phyloP scores from a whole-genome alignment of 139 green algal species.

The Zygnema circumcarinatum region DNA sequence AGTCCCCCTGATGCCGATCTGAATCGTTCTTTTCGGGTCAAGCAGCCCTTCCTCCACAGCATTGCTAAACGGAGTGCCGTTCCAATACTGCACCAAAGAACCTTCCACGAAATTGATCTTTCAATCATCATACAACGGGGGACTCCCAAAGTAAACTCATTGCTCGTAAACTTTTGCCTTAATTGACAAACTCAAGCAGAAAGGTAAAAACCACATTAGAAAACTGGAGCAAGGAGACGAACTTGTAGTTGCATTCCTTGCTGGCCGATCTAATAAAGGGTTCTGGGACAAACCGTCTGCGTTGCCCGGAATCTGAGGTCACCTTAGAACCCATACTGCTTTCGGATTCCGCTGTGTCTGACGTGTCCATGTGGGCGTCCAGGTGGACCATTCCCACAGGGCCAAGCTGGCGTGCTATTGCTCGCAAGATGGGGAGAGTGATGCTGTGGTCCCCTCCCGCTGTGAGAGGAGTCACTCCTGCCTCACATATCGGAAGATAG shows the following conservation, averaged over 20 bases:
- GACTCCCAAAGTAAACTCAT: too few relatives aligned
- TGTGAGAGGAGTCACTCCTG: conserved; percentile 22
- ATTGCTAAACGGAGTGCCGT: conserved; percentile 47
- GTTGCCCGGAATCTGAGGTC: background rate
- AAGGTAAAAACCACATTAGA: too few relatives aligned
- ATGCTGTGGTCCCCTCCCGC: conserved; percentile 50
- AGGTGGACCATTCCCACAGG: conserved; percentile 38
- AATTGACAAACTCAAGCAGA: too few relatives aligned
- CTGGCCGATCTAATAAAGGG: too few relatives aligned
- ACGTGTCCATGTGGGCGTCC: conserved; percentile 43
- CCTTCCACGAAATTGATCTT: too few relatives aligned
- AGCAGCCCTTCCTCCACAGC: conserved; percentile 42
- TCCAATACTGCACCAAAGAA: conserved; percentile 40
- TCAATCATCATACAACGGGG: too few relatives aligned
- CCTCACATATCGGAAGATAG: conserved; percentile 1
- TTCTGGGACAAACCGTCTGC: too few relatives aligned
- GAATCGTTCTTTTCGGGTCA: conserved; percentile 37
- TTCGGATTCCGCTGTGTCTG: conserved; percentile 26
- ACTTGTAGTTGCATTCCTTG: too few relatives aligned
- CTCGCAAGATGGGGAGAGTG: conserved; percentile 39
- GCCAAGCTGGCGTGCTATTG: background rate
- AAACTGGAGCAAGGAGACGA: too few relatives aligned
- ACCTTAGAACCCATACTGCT: conserved; percentile 44
- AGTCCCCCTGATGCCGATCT: conserved; percentile 39
- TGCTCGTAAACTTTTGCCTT: too few relatives aligned